Percentiles rank a stretch among this genome's conserved stretches.
These are phyloP conservation scores for Saccharomycopsis sp. DNA, from an alignment of 805 yeast genomes.

Conservation along the genomic window DNA sequence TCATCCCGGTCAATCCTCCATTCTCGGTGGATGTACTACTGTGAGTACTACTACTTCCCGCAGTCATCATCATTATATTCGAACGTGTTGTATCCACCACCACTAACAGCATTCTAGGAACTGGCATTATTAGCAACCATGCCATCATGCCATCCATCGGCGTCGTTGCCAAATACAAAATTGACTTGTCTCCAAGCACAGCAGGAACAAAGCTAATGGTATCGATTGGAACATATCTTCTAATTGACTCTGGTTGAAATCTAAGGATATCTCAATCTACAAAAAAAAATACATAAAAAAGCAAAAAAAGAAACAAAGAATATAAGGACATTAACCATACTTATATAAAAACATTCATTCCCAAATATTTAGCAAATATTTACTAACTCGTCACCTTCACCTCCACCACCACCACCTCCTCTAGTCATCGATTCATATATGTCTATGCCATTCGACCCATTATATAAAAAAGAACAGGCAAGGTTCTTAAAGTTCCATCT, in stretches of 20 bases:
- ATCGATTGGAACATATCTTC: not conserved
- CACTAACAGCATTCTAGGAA: too few relatives aligned
- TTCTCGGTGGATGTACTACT: too few relatives aligned
- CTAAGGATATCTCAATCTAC: not conserved
- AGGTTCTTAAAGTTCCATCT: constrained; percentile 2
- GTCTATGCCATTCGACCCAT: not conserved
- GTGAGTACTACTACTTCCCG: too few relatives aligned
- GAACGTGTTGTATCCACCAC: too few relatives aligned
- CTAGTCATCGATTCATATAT: not conserved
- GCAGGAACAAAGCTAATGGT: not conserved
- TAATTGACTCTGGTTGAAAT: not conserved
- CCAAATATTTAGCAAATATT: not conserved
- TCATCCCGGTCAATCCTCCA: too few relatives aligned
- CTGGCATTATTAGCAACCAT: too few relatives aligned
- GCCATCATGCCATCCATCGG: constrained; percentile 6
- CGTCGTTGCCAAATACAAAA: constrained; percentile 2
- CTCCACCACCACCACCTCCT: not conserved
- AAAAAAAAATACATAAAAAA: not conserved
- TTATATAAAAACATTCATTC: not conserved
- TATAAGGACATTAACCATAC: not conserved
- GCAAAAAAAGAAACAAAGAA: not conserved
- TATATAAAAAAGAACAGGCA: not conserved
- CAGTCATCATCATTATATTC: too few relatives aligned
- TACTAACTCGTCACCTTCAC: not conserved
- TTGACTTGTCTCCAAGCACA: not conserved